Percentiles rank a stretch among this genome's conserved stretches.
Evolutionary conservation across 371 early-diverging fungal species (phyloP).

Genomic region (Apophysomyces sp.): DNA sequence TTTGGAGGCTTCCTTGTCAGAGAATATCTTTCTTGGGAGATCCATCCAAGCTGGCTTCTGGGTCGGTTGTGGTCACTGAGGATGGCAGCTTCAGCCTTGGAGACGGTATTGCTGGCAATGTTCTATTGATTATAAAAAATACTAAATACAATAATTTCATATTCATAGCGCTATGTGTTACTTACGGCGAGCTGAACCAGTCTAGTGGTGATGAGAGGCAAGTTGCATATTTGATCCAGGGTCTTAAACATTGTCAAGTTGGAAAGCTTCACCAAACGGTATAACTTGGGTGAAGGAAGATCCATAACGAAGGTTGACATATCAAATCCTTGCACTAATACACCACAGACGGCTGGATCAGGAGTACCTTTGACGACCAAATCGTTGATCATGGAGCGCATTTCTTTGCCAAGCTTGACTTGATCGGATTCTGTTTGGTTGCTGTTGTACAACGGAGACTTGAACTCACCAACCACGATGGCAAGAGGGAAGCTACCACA

Average conservation of each 20-base stretch:
- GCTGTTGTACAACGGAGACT: background rate
- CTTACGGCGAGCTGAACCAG: background rate
- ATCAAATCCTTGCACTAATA: background rate
- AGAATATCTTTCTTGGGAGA: background rate
- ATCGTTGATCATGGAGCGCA: slow-evolving; percentile 1
- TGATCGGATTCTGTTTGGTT: slow-evolving; percentile 2
- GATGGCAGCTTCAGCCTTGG: background rate
- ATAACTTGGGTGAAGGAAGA: background rate
- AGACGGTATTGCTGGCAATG: background rate
- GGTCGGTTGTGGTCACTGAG: background rate
- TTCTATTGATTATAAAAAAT: background rate
- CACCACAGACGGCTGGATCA: slow-evolving; percentile 1
- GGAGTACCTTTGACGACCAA: background rate
- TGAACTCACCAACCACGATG: slow-evolving; percentile 3
- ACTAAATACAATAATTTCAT: background rate
- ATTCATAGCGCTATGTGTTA: background rate
- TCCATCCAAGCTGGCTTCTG: background rate
- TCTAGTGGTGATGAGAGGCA: background rate
- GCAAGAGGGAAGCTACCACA: background rate
- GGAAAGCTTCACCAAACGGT: background rate
- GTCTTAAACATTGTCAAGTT: background rate
- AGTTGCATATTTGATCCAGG: background rate
- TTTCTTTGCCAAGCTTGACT: slow-evolving; percentile 4
- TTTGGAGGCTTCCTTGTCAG: background rate
- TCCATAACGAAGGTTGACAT: slow-evolving; percentile 2